Evolutionary conservation across 73 alveolate genomes (phyloP).

Genomic region (Tetrahymena thermophila): DNA sequence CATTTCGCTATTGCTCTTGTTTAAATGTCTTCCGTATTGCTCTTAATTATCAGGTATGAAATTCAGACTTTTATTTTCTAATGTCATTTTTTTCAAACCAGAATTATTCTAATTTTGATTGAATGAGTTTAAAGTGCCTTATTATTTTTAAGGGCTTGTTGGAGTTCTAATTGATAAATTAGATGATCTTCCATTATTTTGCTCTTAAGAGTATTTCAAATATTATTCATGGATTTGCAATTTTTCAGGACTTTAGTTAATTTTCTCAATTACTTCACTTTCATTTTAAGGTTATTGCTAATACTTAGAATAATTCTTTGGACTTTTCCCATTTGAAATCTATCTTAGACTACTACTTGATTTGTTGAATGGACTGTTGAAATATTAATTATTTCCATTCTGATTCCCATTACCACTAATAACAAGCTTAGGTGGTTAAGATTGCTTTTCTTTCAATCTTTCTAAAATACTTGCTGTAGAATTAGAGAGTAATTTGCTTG

Average conservation of each 20-base stretch:
- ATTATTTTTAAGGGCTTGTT: background rate
- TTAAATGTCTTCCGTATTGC: background rate
- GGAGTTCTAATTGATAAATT: background rate
- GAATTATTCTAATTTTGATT: background rate
- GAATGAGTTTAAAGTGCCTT: background rate
- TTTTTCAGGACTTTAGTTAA: background rate
- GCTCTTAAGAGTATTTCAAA: background rate
- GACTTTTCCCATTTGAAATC: background rate
- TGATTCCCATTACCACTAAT: background rate
- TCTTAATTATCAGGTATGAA: background rate
- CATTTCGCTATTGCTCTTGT: background rate
- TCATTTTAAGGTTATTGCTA: background rate
- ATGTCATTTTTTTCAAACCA: background rate
- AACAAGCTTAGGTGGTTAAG: background rate
- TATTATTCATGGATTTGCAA: background rate
- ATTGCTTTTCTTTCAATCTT: background rate
- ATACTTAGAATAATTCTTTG: background rate
- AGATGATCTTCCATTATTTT: background rate
- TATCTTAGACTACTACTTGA: background rate
- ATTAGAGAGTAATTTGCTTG: background rate
- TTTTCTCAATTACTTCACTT: background rate
- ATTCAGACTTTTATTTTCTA: background rate
- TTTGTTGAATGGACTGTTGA: background rate
- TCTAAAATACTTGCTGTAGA: background rate
- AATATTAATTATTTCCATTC: background rate